These are phyloP conservation scores for Mucor velutinosus DNA, from an alignment of 371 early-diverging fungal genomes.

Conservation along the genomic window DNA sequence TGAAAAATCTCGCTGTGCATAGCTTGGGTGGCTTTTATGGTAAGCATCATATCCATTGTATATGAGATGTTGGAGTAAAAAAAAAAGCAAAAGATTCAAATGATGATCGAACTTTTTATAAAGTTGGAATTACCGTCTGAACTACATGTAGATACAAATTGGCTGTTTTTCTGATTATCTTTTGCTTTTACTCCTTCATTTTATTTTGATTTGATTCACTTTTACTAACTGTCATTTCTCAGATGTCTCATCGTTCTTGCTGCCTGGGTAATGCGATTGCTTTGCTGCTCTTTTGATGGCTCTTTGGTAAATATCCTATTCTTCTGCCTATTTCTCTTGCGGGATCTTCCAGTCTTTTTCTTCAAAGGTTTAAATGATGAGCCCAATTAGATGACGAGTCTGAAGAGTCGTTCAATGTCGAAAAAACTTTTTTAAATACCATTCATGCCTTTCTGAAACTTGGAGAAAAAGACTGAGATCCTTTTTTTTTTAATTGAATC, in stretches of 20 bases:
- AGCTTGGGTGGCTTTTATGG: conserved; percentile 1
- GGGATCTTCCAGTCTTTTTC: conserved; percentile 1
- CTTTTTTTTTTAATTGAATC: conserved; percentile 3
- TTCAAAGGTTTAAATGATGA: conserved; percentile 45
- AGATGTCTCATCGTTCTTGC: neutral
- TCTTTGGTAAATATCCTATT: conserved; percentile 9
- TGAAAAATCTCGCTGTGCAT: neutral
- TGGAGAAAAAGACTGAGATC: conserved; percentile 12
- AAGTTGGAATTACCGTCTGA: conserved; percentile 60
- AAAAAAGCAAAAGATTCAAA: conserved; percentile 13
- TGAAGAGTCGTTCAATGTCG: conserved; percentile 72
- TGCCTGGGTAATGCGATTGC: neutral
- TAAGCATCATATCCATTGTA: conserved; percentile 1
- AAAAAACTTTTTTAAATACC: conserved; percentile 57
- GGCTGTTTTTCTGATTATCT: conserved; percentile 48
- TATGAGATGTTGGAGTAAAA: neutral
- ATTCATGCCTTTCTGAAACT: conserved; percentile 61
- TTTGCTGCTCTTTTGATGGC: neutral
- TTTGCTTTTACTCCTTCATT: neutral
- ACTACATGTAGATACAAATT: conserved; percentile 38
- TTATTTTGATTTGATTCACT: neutral
- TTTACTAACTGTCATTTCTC: neutral
- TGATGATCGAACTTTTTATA: conserved; percentile 46
- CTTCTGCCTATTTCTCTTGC: neutral
- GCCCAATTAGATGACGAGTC: conserved; percentile 72